Evolutionary conservation across 1,139 yeast genomes (phyloP).

Genomic region (Saccharomyces hybrid): DNA sequence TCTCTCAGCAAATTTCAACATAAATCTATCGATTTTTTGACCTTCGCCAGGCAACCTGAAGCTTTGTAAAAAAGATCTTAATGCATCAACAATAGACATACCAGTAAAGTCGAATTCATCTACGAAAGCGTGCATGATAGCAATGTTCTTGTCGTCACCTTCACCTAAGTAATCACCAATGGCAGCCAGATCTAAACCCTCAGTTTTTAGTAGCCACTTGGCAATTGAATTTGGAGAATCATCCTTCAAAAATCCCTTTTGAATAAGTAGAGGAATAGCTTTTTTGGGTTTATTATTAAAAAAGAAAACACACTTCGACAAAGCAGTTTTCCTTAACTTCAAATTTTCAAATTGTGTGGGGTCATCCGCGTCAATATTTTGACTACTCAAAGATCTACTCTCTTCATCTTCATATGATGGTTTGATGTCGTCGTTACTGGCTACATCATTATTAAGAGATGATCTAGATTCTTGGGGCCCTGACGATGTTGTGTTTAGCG

Average conservation of each 20-base stretch:
- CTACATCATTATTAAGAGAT: slow-evolving; percentile 24
- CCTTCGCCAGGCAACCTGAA: slow-evolving; percentile 97
- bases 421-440: slow-evolving; percentile 33
- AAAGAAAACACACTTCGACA: slow-evolving; percentile 67
- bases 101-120: slow-evolving; percentile 74
- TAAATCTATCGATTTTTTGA: slow-evolving; percentile 91
- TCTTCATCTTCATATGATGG: slow-evolving; percentile 12
- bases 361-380: slow-evolving; percentile 47
- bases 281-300: slow-evolving; percentile 82
- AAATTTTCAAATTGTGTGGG: slow-evolving; percentile 80
- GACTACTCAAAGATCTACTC: slow-evolving; percentile 9
- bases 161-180: slow-evolving; percentile 93
- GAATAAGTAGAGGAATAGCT: slow-evolving; percentile 59
- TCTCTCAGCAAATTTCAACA: slow-evolving; percentile 94
- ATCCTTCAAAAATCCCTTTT: slow-evolving; percentile 54
- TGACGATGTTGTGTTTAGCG: background rate
- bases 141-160: slow-evolving; percentile 69
- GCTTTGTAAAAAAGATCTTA: slow-evolving; percentile 74
- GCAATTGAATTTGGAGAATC: slow-evolving; percentile 67
- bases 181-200: slow-evolving; percentile 73
- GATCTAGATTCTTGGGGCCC: slow-evolving; percentile 2
- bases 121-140: slow-evolving; percentile 89
- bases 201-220: slow-evolving; percentile 62
- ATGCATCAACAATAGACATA: slow-evolving; percentile 71
- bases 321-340: slow-evolving; percentile 75